Conservation (phyloP, 2,329 filamentous ascomycete species). For the Conoideocrella luteorostrata region DNA sequence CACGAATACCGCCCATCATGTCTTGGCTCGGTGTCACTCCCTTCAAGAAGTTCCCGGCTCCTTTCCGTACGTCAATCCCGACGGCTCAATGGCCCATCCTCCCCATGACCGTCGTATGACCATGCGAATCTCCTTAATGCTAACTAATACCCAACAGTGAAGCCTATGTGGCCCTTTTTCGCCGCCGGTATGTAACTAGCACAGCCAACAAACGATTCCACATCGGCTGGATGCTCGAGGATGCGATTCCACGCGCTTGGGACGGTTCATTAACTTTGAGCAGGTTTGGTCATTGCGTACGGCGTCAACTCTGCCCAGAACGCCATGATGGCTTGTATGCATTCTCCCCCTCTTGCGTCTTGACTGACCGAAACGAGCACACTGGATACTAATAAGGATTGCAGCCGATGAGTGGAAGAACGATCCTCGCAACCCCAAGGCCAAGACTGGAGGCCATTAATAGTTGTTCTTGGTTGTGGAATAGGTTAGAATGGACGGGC, state of each 20-base stretch:
- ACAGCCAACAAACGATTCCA: conserved; percentile 7
- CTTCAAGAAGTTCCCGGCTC: conserved; percentile 74
- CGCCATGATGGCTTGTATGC: conserved; percentile 68
- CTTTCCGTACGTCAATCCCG: conserved; percentile 61
- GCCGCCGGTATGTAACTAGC: conserved; percentile 68
- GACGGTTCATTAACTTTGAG: background rate
- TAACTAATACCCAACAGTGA: conserved; percentile 50
- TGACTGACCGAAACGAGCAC: background rate
- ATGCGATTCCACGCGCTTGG: background rate
- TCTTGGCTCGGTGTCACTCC: conserved; percentile 61
- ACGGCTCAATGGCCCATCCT: conserved; percentile 8
- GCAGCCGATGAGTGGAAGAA: conserved; percentile 93
- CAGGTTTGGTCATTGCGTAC: conserved; percentile 81
- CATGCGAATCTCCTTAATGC: conserved; percentile 19
- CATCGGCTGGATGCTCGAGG: too few species aligned
- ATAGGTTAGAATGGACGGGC: conserved; percentile 11
- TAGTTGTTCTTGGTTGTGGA: conserved; percentile 15
- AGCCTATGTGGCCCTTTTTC: conserved; percentile 91
- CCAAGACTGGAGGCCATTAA: conserved; percentile 43
- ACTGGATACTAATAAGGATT: conserved; percentile 18
- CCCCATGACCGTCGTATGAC: conserved; percentile 13
- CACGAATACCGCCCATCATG: conserved; percentile 52
- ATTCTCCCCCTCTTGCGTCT: conserved; percentile 4
- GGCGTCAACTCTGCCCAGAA: conserved; percentile 81
- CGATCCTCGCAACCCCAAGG: conserved; percentile 80